Evolutionary conservation across 2,329 filamentous ascomycete species (phyloP).

Genomic region (Penicillium sp.): DNA sequence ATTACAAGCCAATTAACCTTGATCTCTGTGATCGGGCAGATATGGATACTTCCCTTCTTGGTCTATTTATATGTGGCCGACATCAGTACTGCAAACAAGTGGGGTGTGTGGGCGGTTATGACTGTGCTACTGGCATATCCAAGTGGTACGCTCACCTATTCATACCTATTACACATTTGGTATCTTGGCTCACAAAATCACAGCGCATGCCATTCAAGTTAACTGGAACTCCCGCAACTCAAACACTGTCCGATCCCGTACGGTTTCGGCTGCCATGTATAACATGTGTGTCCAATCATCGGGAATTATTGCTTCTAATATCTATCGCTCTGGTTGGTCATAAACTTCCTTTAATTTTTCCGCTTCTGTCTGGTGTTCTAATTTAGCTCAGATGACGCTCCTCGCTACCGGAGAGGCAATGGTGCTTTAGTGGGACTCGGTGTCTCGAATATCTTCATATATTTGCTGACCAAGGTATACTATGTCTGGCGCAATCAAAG

Average conservation of each 20-base stretch:
- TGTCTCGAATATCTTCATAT: slow-evolving; percentile 29
- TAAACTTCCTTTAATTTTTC: neutral
- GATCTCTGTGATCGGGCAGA: slow-evolving; percentile 52
- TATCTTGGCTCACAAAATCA: slow-evolving; percentile 1
- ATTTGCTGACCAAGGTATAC: slow-evolving; percentile 33
- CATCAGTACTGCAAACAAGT: slow-evolving; percentile 46
- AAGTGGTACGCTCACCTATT: slow-evolving; percentile 36
- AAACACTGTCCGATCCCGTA: slow-evolving; percentile 40
- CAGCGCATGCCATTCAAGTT: slow-evolving; percentile 55
- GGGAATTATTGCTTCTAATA: slow-evolving; percentile 38
- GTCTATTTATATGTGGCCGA: slow-evolving; percentile 52
- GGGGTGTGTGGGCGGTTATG: slow-evolving; percentile 53
- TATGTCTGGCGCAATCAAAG: slow-evolving; percentile 33
- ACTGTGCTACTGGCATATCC: slow-evolving; percentile 55
- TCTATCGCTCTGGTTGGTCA: slow-evolving; percentile 34
- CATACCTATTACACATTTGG: neutral
- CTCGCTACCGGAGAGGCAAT: slow-evolving; percentile 49
- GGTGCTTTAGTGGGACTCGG: slow-evolving; percentile 29
- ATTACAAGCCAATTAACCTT: slow-evolving; percentile 51
- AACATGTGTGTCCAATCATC: slow-evolving; percentile 43
- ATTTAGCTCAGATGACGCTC: slow-evolving; percentile 36
- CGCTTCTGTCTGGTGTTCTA: neutral
- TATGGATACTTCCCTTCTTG: slow-evolving; percentile 56
- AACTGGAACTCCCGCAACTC: slow-evolving; percentile 43
- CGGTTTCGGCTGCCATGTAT: slow-evolving; percentile 40